Evolutionary conservation across 192 early-diverging fungal genomes (phyloP).

Genomic region (Backusella luteola): DNA sequence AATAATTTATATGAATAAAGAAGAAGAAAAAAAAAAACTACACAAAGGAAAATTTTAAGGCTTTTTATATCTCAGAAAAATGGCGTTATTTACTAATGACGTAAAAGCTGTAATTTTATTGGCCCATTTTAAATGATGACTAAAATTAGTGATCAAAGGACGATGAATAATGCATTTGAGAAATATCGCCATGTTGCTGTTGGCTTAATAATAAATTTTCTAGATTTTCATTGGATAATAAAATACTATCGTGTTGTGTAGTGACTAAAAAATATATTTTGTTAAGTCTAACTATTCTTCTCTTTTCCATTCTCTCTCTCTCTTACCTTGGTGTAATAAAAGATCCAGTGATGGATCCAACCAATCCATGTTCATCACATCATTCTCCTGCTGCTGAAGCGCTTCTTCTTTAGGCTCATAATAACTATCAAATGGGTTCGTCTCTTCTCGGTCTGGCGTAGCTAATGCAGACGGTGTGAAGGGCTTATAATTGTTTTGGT

Average conservation of each 20-base stretch:
- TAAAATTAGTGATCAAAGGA: background rate
- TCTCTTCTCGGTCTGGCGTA: slow-evolving; percentile 20
- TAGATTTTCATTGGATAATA: slow-evolving; percentile 3
- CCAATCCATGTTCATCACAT: slow-evolving; percentile 1
- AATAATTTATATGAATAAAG: background rate
- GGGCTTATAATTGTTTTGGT: slow-evolving; percentile 5
- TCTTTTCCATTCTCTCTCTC: background rate
- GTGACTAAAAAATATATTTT: background rate
- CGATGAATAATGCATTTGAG: background rate
- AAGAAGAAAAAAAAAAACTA: background rate
- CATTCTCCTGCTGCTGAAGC: background rate
- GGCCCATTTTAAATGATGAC: background rate
- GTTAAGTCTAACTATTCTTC: too few relatives aligned
- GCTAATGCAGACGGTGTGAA: slow-evolving; percentile 18
- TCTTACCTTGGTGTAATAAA: slow-evolving; percentile 13
- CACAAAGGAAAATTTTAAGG: background rate
- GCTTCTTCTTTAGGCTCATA: background rate
- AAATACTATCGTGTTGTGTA: background rate
- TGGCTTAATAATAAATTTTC: background rate
- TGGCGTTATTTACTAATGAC: background rate
- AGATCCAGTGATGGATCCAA: slow-evolving; percentile 1
- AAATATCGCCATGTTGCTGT: background rate
- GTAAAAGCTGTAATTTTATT: background rate
- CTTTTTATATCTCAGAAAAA: background rate
- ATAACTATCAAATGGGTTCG: slow-evolving; percentile 14